Percentiles rank a stretch among this genome's conserved stretches.
Evolutionary conservation across 1,284 basidiomycete genomes (phyloP).

Genomic region (Grifola frondosa): DNA sequence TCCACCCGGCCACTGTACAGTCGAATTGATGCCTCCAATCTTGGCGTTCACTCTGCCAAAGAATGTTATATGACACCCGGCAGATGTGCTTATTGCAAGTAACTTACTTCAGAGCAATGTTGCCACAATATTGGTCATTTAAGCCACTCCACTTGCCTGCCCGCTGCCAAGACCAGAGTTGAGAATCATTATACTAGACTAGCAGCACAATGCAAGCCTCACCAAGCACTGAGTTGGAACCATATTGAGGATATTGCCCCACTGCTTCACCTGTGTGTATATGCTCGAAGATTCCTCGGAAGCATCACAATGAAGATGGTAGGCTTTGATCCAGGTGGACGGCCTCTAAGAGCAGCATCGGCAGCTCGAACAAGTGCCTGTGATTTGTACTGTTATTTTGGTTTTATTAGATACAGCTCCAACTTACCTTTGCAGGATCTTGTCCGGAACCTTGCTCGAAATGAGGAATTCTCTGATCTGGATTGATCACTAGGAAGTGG

Average conservation of each 20-base stretch:
- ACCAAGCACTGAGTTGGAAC: constrained; percentile 34
- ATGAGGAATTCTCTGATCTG: too few species aligned
- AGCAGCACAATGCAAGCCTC: constrained; percentile 6
- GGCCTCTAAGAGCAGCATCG: too few species aligned
- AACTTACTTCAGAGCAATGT: constrained; percentile 48
- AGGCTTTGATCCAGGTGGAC: too few species aligned
- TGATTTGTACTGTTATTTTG: too few species aligned
- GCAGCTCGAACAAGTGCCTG: constrained; percentile 3
- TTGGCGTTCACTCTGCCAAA: constrained; percentile 45
- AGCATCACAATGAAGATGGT: constrained; percentile 30
- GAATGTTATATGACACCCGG: not conserved
- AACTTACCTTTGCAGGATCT: not conserved
- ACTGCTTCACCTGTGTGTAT: constrained; percentile 41
- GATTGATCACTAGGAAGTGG: too few species aligned
- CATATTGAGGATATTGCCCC: constrained; percentile 39
- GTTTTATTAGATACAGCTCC: too few species aligned
- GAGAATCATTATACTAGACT: not conserved
- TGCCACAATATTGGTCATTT: constrained; percentile 48
- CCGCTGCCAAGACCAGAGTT: constrained; percentile 19
- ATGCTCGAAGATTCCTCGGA: constrained; percentile 27
- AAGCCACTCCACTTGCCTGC: constrained; percentile 31
- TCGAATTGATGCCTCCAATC: constrained; percentile 42
- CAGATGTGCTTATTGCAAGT: not conserved
- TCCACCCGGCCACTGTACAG: constrained; percentile 20
- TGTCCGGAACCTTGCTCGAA: too few species aligned